Evolutionary conservation across 2,329 filamentous ascomycete species (phyloP).

Genomic region (Intubia oerlemansii): DNA sequence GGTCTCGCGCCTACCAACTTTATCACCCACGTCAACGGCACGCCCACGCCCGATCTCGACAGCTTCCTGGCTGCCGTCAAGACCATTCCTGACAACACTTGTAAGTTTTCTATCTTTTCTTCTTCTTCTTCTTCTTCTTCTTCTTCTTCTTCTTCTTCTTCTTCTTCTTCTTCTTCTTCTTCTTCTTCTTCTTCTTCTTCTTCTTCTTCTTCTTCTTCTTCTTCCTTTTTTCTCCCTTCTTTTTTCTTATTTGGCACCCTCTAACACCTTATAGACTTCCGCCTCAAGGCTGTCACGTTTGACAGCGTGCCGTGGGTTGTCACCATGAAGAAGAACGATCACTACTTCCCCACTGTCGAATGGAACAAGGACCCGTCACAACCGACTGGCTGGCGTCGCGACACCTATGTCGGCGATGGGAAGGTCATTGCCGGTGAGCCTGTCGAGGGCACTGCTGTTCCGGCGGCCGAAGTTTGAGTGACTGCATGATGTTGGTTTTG

Average conservation of each 20-base stretch:
- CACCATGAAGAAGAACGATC: conserved; percentile 99
- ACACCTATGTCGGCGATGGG: conserved; percentile 37
- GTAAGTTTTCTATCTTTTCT: no score
- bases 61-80: conserved; percentile 63
- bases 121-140: conserved; percentile 28
- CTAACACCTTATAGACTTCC: conserved; percentile 41
- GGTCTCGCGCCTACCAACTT: conserved; percentile 93
- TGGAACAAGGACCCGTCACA: conserved; percentile 42
- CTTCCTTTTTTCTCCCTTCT: neutral
- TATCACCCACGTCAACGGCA: conserved; percentile 85
- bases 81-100: conserved; percentile 88
- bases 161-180: no score
- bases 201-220: no score
- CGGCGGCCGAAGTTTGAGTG: no score
- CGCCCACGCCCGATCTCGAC: conserved; percentile 62
- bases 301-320: conserved; percentile 98
- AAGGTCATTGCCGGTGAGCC: conserved; percentile 31
- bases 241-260: neutral
- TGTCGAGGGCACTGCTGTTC: conserved; percentile 23
- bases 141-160: no score
- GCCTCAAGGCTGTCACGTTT: conserved; percentile 91
- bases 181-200: no score
- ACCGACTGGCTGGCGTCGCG: conserved; percentile 38
- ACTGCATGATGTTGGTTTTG: no score
- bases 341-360: conserved; percentile 63